Conservation (phyloP, 345 rosid genomes). For the Citrus sp. region DNA sequence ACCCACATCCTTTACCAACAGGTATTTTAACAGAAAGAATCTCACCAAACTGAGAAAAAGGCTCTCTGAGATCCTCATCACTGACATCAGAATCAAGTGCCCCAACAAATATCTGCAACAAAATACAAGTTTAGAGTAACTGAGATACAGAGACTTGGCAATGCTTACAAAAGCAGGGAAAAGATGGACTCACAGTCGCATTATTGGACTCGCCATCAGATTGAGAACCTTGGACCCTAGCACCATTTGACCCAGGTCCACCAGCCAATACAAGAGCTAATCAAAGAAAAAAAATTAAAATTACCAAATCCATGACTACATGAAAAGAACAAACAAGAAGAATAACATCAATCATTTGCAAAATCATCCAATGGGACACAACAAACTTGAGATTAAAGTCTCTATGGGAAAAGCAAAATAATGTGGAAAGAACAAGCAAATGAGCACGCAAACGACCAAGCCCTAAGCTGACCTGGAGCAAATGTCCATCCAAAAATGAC, state of each 20-base stretch:
- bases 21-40: slow-evolving; percentile 93
- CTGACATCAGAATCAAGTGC: slow-evolving; percentile 82
- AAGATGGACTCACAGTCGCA: slow-evolving; percentile 70
- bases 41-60: slow-evolving; percentile 82
- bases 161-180: slow-evolving; percentile 6
- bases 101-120: slow-evolving; percentile 84
- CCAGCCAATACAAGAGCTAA: slow-evolving; percentile 81
- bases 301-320: slow-evolving; percentile 8
- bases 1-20: slow-evolving; percentile 91
- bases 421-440: not conserved
- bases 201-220: slow-evolving; percentile 68
- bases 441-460: not conserved
- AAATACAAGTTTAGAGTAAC: slow-evolving; percentile 9
- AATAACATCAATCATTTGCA: not conserved
- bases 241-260: slow-evolving; percentile 74
- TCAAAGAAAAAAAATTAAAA: slow-evolving; percentile 16
- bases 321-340: slow-evolving; percentile 3
- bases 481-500: not conserved
- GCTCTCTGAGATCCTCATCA: slow-evolving; percentile 85
- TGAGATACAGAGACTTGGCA: slow-evolving; percentile 5
- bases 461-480: not conserved
- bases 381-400: not conserved
- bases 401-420: not conserved
- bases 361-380: not conserved
- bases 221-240: slow-evolving; percentile 53